These are phyloP conservation scores for Gossypium sturtianum DNA, from an alignment of 345 rosid species.

Conservation along the genomic window DNA sequence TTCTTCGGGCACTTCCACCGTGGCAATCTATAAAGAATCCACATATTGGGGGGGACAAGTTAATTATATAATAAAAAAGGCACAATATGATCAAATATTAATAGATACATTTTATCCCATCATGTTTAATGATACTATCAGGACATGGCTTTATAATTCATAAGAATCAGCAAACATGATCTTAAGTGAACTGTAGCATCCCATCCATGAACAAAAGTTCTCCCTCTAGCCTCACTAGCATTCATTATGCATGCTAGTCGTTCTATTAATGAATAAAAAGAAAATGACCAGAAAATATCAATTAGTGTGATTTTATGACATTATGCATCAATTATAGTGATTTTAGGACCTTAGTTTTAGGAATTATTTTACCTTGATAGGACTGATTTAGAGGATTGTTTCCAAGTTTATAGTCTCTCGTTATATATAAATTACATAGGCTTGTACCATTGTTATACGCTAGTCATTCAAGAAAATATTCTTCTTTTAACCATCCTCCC, in stretches of 20 bases:
- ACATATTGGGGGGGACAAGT: background rate
- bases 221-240: background rate
- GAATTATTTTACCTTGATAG: no score
- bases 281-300: background rate
- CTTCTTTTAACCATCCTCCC: no score
- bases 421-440: no score
- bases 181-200: background rate
- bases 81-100: background rate
- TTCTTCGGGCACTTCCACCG: conserved; percentile 91
- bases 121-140: conserved; percentile 4
- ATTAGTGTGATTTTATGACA: no score
- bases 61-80: background rate
- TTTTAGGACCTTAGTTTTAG: no score
- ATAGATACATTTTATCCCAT: background rate
- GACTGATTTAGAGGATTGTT: no score
- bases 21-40: conserved; percentile 56
- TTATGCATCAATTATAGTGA: no score
- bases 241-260: background rate
- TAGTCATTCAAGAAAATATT: no score
- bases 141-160: background rate
- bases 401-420: no score
- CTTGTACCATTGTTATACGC: no score
- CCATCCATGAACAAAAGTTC: background rate
- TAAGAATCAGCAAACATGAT: background rate
- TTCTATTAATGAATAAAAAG: background rate